A percentile compares a stretch with the other conserved stretches of the same genome.
Conservation (phyloP, 2,329 filamentous ascomycete species). For the Blastomyces percursus region DNA sequence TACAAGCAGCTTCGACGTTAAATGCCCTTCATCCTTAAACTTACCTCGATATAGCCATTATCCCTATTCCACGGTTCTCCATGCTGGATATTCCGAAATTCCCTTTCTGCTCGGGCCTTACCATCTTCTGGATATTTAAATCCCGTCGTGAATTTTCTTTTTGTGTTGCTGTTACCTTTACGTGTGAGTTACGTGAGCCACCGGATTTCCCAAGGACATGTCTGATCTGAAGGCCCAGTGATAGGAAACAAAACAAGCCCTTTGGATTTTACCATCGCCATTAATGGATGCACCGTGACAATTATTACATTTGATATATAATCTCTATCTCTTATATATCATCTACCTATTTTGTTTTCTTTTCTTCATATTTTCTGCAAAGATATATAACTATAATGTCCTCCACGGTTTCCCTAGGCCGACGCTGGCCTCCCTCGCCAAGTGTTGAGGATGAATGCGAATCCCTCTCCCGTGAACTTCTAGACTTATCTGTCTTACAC, state of each 20-base stretch:
- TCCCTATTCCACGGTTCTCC: neutral
- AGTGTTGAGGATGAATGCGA: conserved; percentile 36
- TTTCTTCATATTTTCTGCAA: conserved; percentile 8
- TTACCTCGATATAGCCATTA: neutral
- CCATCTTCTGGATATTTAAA: conserved; percentile 5
- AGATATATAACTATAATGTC: conserved; percentile 14
- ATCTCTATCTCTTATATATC: conserved; percentile 3
- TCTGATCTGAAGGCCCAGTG: conserved; percentile 11
- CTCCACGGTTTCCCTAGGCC: conserved; percentile 19
- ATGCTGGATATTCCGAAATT: conserved; percentile 5
- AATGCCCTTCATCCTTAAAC: neutral
- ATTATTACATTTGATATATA: conserved; percentile 4
- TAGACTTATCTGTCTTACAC: conserved; percentile 21
- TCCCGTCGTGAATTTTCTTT: conserved; percentile 1
- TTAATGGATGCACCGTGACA: conserved; percentile 5
- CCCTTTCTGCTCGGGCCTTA: neutral
- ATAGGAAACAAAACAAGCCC: conserved; percentile 10
- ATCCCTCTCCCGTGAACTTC: conserved; percentile 32
- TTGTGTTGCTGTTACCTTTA: conserved; percentile 4
- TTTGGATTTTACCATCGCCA: conserved; percentile 10
- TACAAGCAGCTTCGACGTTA: neutral
- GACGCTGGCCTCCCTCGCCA: conserved; percentile 34
- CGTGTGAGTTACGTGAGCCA: conserved; percentile 11
- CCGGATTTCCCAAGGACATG: conserved; percentile 11
- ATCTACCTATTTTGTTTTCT: conserved; percentile 2